Evolutionary conservation across 2,329 filamentous ascomycete species (phyloP), one percentile per base, ranked within the genome.

Genomic region (Penicillium psychrosexuale): DNA sequence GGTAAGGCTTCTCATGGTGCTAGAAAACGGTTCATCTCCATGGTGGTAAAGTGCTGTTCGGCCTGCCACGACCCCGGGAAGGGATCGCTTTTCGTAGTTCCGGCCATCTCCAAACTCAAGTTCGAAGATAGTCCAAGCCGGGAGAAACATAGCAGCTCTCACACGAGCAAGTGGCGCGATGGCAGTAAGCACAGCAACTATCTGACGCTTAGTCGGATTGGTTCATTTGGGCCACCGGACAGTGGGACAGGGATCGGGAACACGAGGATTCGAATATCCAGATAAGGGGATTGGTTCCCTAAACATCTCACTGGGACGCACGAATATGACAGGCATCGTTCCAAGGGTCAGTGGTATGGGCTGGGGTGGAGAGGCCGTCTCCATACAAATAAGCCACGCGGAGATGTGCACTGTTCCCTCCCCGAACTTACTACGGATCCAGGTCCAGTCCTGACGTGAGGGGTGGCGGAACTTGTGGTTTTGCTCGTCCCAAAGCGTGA

Each of bases 31-130:
- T 34, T 52, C 27, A 52, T 48, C 46, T 8, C 27, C 28, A 38
- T 57, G 54, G 51, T 59, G 54, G 34, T 57, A 59, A 27, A 59
- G 43, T 40, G 50, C 53, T 15, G 50, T 57, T n/a, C 57, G 50
- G 36, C 57, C 54, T 49, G 43, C 57, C 3, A 59, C 54, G 9
- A 43, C 28, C 28, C 57, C 51, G 7, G 57, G 57, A 13, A 57
- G 47, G 12, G 54, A 59, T n/a, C 9, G 15, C 31, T 45, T 45
- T 24, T 47, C 15, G 27, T 60, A 60, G 24, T 31, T 48, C 27
- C 34, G 57, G 27, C 45, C 37, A 53, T 57, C 51, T 19, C 55
- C 48, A 30, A 40, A 24, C 5, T 30, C 22, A n/a, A 60, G 51
- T 44, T 60, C 55, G 13, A 60, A 44, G 36, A 57, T 49, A 24